phyloP scores from a whole-genome alignment of 331 rosid species.

The Arachis monticola region DNA sequence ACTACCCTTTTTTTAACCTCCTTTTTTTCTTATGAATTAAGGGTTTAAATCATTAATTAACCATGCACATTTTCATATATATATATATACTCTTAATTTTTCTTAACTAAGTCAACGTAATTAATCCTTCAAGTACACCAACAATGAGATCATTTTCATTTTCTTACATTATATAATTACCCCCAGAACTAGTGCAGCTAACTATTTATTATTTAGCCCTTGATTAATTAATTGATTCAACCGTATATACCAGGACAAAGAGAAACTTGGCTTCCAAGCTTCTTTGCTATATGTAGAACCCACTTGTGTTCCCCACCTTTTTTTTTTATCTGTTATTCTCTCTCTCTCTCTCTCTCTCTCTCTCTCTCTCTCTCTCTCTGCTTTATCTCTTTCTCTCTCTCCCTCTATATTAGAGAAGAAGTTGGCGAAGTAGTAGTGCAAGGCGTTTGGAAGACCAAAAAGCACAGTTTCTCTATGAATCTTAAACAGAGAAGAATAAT shows the following conservation, averaged over 20 bases:
- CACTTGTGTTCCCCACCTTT: conserved; percentile 35
- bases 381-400: conserved; percentile 38
- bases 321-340: conserved; percentile 40
- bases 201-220: conserved; percentile 9
- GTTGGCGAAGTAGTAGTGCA: conserved; percentile 15
- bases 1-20: conserved; percentile 27
- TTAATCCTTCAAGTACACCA: conserved; percentile 1
- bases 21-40: neutral
- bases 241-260: conserved; percentile 55
- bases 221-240: conserved; percentile 15
- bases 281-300: conserved; percentile 54
- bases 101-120: conserved; percentile 4
- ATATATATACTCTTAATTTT: conserved; percentile 16
- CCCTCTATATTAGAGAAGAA: conserved; percentile 20
- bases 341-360: conserved; percentile 37
- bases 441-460: neutral
- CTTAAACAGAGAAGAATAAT: conserved; percentile 27
- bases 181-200: neutral
- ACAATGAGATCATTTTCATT: neutral
- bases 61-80: conserved; percentile 15
- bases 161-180: neutral
- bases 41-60: neutral
- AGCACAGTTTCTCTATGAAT: conserved; percentile 29
- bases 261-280: conserved; percentile 70
- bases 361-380: conserved; percentile 41